Percentiles rank a stretch among this genome's conserved stretches.
Evolutionary conservation across 2,329 filamentous ascomycete species (phyloP).

Genomic region (Fusarium sp.): DNA sequence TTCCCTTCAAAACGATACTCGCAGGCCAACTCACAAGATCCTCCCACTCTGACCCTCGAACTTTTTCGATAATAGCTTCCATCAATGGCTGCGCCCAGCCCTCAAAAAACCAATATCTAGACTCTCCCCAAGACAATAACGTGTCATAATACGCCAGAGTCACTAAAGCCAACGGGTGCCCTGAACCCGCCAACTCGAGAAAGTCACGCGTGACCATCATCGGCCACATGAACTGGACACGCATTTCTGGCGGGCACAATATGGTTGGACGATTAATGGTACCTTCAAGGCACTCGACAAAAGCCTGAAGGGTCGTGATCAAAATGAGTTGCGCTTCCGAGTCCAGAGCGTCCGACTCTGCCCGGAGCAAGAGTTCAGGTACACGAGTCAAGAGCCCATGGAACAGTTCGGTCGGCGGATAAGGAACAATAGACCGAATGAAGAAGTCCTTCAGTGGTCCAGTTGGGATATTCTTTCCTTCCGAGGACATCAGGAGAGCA

Average conservation of each 20-base stretch:
- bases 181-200: constrained; percentile 10
- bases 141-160: constrained; percentile 29
- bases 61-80: constrained; percentile 27
- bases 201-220: constrained; percentile 25
- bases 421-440: rapidly evolving
- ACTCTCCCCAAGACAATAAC: constrained; percentile 22
- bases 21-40: constrained; percentile 25
- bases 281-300: neutral
- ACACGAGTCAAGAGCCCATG: neutral
- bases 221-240: constrained; percentile 26
- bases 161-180: constrained; percentile 17
- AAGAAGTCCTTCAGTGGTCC: constrained; percentile 24
- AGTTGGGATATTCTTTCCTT: neutral
- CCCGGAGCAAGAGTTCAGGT: constrained; percentile 12
- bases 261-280: neutral
- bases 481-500: constrained; percentile 13
- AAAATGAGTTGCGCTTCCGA: neutral
- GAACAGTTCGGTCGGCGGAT: neutral
- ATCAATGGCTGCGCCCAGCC: constrained; percentile 20
- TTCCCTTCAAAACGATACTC: constrained; percentile 8
- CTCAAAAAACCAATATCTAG: constrained; percentile 33
- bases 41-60: constrained; percentile 27
- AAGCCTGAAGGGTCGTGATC: neutral
- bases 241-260: constrained; percentile 17
- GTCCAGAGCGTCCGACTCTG: constrained; percentile 10